Base-by-base conservation (phyloP, 768 basidiomycete genomes). In the Rhizopogon sp. region DNA sequence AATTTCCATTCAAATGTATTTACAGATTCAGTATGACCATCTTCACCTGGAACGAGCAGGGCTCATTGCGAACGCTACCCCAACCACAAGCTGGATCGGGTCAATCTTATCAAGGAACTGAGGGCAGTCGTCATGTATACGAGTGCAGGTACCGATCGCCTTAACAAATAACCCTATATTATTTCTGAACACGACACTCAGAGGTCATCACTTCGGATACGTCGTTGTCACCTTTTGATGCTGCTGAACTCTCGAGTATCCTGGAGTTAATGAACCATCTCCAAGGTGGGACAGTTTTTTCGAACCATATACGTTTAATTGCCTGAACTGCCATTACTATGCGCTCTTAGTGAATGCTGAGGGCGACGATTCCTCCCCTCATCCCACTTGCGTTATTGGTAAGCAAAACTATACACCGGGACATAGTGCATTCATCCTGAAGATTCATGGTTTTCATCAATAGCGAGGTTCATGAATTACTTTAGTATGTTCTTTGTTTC, bases 401-500 rank as follows among this genome's bases (percentile, higher is more conserved):
- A 39, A 29, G 45, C 31, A 22, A 47, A n/a, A 20, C 6, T 39
- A 17, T 31, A 5, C 16, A 31, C 17, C 22, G 10, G 3, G 20
- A 14, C 5, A 25, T 41, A 25, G 10, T 25, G 10, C 31, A 22
- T 29, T 42, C 28, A 29, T 3, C 9, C 11, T 14, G 2, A 14
- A 55, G 11, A 54, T 43, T 33, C 13, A 41, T 10, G 42, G 5
- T 49, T n/a, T 49, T 37, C 8, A 2, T 44, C 7, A 8, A 10
- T 45, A 80, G 78, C 70, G 22, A 72, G 74, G 13, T 58, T 79
- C 6, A 77, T 81, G 79, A 66, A 64, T 49, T 57, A 71, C 13
- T 77, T 78, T 54, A 62, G 79, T 78, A 60, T 49, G 68, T 59
- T 22, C 16, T 37, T 13, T 17, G 3, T 28, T 50, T 43, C 17